A percentile compares a stretch with the other conserved stretches of the same genome.
phyloP scores from a whole-genome alignment of 306 rosid species.

The Quercus mongolica region DNA sequence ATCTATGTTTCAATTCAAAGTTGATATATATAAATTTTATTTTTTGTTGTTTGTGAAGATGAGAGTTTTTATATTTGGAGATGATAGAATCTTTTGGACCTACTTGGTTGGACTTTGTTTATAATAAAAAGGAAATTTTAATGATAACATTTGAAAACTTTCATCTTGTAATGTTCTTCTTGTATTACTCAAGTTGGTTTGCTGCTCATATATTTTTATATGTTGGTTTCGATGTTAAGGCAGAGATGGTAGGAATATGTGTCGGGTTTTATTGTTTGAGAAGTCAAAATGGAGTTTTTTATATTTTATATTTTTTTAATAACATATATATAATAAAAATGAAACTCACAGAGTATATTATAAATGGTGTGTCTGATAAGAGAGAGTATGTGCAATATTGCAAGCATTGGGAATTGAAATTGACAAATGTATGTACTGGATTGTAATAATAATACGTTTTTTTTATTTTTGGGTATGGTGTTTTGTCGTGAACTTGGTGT shows the following conservation, averaged over 20 bases:
- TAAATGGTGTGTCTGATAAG: neutral
- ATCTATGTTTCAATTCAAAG: conserved; percentile 25
- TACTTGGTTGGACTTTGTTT: conserved; percentile 41
- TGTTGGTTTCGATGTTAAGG: conserved; percentile 29
- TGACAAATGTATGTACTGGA: neutral
- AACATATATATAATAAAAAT: neutral
- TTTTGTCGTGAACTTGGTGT: conserved; percentile 41
- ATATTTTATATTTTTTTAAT: neutral
- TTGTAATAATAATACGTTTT: conserved; percentile 9
- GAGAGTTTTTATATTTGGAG: neutral
- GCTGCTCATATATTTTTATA: neutral
- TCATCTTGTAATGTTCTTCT: conserved; percentile 25
- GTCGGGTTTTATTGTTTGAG: conserved; percentile 62
- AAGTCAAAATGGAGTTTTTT: conserved; percentile 52
- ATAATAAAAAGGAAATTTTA: conserved; percentile 14
- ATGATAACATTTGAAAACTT: conserved; percentile 38
- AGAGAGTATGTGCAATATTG: neutral
- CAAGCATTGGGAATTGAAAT: conserved; percentile 30
- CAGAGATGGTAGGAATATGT: conserved; percentile 73
- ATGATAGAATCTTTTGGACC: conserved; percentile 40
- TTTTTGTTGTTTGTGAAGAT: neutral
- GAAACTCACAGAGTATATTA: too few species aligned
- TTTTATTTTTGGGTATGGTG: conserved; percentile 28
- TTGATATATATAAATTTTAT: conserved; percentile 19
- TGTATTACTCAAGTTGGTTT: conserved; percentile 14